Base-by-base conservation (phyloP, 768 basidiomycete genomes). In the Tulasnella sp. region DNA sequence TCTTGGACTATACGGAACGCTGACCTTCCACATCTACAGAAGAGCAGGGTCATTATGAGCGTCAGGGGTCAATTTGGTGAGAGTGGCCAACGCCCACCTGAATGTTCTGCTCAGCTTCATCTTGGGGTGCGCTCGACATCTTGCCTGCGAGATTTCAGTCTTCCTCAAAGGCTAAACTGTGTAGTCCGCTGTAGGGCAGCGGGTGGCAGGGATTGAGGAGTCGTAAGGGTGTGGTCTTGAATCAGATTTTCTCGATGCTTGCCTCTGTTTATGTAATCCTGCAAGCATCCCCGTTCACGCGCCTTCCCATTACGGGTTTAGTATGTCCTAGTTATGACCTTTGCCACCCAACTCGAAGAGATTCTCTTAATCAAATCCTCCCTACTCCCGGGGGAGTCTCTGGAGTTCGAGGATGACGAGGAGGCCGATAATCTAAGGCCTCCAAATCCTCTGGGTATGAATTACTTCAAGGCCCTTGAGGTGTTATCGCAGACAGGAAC, bases 51-150 rank as follows among this genome's bases (percentile, higher is more conserved):
- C 20, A 37, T 70, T 70, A 77, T n/a, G n/a, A 70, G 29, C 35
- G 37, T 29, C 32, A 70, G 44, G 37, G 70, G 39, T 26, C n/a
- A 10, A 26, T 23, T 23, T 42, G 57, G 55, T 70, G 35, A 42
- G 39, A 15, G 71, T 29, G 5, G 7, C 15, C n/a, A 20, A 6
- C 71, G 57, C 94, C 93, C 91, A 96, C 93, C 88, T 95, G 93
- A 83, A 96, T 96, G 84, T 96, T 96, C 86, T 95, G 93, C 87
- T 96, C 95, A 84, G 94, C 94, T 9, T 79, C 78, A 74, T 83
- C 83, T 75, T 77, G 75, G 39, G 76, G 13, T 26, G 51, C 74
- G 51, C 51, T 75, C 29, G 74, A 75, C 74, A 75, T 75, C 35
- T 51, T 57, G 40, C 42, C 55, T 18, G 20, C 55, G 23, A n/a